Base-by-base conservation (phyloP, 2,329 filamentous ascomycete species). In the Microascus cirrosus region DNA sequence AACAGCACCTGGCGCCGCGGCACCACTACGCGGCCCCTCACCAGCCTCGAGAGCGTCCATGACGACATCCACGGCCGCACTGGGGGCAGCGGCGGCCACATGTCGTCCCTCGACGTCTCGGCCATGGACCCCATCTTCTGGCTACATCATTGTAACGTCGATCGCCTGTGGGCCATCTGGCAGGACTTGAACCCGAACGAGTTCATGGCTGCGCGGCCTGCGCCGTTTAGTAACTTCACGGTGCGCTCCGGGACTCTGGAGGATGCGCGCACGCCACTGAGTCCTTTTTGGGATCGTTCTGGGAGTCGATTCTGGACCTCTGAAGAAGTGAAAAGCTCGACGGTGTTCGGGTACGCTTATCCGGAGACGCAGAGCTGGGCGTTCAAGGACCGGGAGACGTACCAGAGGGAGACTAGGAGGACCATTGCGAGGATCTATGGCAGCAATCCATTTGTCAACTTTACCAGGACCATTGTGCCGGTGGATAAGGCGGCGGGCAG, bases 131-230 rank as follows among this genome's bases (percentile, higher is more conserved):
- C 84, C 0, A 68, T 82, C 10, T 87, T 85, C 68, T 84, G 77
- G 77, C 69, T 86, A 4, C 82, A 86, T 63, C 83, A 86, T 66
- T 68, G 74, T 61, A 90, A 88, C 69, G 80, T 90, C 8, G 90
- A 95, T 65, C 82, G 90, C 2, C 69, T 89, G 32, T 82, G 90
- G 61, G 83, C 88, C 35, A 79, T 95, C 60, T 94, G 88, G 88
- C 88, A 94, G 71, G 75, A 78, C 1, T 69, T 94, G 12, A 80
- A 94, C 62, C 87, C 86, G 0, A 73, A 83, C 24, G 80, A 80
- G 20, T 57, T 57, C 45, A 51, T 57, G 55, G 12, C 25, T 3
- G 22, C 55, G 45, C 55, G 55, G 12, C 45, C 55, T 6, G 55
- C 55, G 18, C 55, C 55, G n/a, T 57, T 35, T 6, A 25, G 36